phyloP scores from a whole-genome alignment of 2,329 filamentous ascomycete species.

The Zasmidium cellare region DNA sequence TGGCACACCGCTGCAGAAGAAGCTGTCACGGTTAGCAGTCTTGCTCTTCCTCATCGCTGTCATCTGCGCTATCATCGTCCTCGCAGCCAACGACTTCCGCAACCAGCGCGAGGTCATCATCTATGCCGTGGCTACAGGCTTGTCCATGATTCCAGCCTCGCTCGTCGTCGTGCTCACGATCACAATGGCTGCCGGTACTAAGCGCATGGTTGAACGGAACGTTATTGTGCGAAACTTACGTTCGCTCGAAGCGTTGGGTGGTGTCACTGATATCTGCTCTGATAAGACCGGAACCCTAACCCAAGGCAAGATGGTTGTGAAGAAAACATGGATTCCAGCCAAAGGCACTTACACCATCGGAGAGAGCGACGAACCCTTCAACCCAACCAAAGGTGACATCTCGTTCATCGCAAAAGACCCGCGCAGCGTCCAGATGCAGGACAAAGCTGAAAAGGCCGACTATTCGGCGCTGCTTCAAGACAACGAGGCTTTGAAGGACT shows the following conservation, averaged over 20 bases:
- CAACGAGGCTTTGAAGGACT: slow-evolving; percentile 51
- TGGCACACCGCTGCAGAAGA: slow-evolving; percentile 82
- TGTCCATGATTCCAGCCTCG: slow-evolving; percentile 63
- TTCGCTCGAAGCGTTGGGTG: slow-evolving; percentile 65
- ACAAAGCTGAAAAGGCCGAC: slow-evolving; percentile 16
- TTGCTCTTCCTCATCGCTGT: slow-evolving; percentile 75
- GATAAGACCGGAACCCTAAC: slow-evolving; percentile 67
- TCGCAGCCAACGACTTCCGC: slow-evolving; percentile 60
- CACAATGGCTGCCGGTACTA: slow-evolving; percentile 57
- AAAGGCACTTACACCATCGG: slow-evolving; percentile 63
- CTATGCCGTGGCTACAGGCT: slow-evolving; percentile 62
- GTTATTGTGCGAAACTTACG: slow-evolving; percentile 67
- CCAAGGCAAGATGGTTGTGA: slow-evolving; percentile 62
- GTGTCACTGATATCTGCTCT: slow-evolving; percentile 66
- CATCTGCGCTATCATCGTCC: slow-evolving; percentile 67
- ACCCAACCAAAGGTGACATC: slow-evolving; percentile 65
- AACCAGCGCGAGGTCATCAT: slow-evolving; percentile 65
- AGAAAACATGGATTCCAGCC: slow-evolving; percentile 61
- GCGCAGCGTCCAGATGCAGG: slow-evolving; percentile 18
- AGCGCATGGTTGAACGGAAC: slow-evolving; percentile 64
- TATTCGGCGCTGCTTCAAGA: slow-evolving; percentile 40
- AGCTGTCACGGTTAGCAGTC: slow-evolving; percentile 81
- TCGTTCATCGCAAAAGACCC: slow-evolving; percentile 25
- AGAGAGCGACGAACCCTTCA: slow-evolving; percentile 57
- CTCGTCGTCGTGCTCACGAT: slow-evolving; percentile 41